These are phyloP conservation scores for Tephrocybe sp. DNA, from an alignment of 768 basidiomycete species.

Conservation along the genomic window DNA sequence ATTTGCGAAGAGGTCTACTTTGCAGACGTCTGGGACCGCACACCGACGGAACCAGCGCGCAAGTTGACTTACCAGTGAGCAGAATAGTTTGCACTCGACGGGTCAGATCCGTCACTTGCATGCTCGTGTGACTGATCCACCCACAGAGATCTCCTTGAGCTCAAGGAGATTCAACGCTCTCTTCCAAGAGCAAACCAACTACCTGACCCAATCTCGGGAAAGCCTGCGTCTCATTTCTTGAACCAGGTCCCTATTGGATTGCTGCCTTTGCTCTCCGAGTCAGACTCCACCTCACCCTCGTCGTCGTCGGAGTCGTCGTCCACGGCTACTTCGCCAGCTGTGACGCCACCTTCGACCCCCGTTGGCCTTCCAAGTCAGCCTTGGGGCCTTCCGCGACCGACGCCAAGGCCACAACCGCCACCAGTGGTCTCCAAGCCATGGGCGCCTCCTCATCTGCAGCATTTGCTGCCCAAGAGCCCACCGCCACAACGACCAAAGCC, in stretches of 20 bases:
- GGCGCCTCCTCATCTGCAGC: conserved; percentile 28
- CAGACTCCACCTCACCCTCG: conserved; percentile 8
- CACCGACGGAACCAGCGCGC: conserved; percentile 61
- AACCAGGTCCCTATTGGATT: conserved; percentile 62
- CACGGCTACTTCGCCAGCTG: conserved; percentile 5
- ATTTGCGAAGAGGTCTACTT: conserved; percentile 56
- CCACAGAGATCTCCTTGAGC: conserved; percentile 59
- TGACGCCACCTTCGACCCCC: conserved; percentile 12
- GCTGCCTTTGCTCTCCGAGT: conserved; percentile 48
- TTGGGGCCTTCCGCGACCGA: conserved; percentile 12
- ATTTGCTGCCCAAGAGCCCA: conserved; percentile 24
- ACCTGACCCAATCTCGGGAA: conserved; percentile 38
- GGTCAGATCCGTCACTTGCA: conserved; percentile 5
- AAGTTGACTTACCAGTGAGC: conserved; percentile 69
- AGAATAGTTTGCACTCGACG: conserved; percentile 7
- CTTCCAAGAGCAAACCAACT: conserved; percentile 58
- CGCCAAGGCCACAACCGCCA: conserved; percentile 7
- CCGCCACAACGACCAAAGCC: conserved; percentile 25
- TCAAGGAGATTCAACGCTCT: conserved; percentile 66
- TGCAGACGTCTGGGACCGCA: conserved; percentile 81
- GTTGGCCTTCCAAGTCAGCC: background rate
- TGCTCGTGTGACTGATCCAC: conserved; percentile 15
- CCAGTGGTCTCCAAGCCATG: conserved; percentile 13
- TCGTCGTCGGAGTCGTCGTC: conserved; percentile 10
- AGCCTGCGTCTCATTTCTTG: conserved; percentile 38